Percentiles rank a stretch among this genome's conserved stretches.
Evolutionary conservation across 2,329 filamentous ascomycete genomes (phyloP).

Genomic region (Aspergillus pseudoglaucus): DNA sequence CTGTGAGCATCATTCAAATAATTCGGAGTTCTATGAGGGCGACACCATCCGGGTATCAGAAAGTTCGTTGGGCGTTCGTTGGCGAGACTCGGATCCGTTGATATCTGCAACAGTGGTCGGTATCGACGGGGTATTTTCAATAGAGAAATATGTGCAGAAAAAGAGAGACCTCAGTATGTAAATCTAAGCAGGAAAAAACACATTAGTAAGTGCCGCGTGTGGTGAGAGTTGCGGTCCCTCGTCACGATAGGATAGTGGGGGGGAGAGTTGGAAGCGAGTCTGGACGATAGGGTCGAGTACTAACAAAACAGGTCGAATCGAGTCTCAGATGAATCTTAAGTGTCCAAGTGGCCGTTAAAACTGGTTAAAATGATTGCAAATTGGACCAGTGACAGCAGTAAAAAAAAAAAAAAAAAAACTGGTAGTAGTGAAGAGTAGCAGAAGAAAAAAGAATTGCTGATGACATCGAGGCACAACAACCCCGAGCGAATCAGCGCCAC

Average conservation of each 20-base stretch:
- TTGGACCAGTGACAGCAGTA: too few relatives aligned
- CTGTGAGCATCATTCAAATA: conserved; percentile 39
- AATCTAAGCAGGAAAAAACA: background rate
- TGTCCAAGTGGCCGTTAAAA: too few relatives aligned
- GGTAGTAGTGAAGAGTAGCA: background rate
- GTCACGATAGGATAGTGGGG: background rate
- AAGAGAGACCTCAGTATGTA: too few relatives aligned
- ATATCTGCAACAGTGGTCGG: background rate
- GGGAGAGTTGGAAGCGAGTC: background rate
- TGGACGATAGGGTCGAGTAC: background rate
- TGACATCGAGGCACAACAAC: background rate
- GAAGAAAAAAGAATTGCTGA: background rate
- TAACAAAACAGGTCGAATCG: too few relatives aligned
- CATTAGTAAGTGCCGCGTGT: background rate
- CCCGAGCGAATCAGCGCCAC: background rate
- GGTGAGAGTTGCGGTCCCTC: background rate
- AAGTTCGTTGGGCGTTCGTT: background rate
- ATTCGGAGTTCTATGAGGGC: conserved; percentile 9
- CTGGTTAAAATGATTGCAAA: too few relatives aligned
- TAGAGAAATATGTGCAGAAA: too few relatives aligned
- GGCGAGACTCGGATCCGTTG: background rate
- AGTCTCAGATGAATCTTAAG: too few relatives aligned
- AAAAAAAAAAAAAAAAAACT: too few relatives aligned
- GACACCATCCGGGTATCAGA: conserved; percentile 21
- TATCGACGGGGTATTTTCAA: too few relatives aligned